Base-by-base conservation (phyloP, 2,329 filamentous ascomycete genomes). In the Fonsecaea erecta region DNA sequence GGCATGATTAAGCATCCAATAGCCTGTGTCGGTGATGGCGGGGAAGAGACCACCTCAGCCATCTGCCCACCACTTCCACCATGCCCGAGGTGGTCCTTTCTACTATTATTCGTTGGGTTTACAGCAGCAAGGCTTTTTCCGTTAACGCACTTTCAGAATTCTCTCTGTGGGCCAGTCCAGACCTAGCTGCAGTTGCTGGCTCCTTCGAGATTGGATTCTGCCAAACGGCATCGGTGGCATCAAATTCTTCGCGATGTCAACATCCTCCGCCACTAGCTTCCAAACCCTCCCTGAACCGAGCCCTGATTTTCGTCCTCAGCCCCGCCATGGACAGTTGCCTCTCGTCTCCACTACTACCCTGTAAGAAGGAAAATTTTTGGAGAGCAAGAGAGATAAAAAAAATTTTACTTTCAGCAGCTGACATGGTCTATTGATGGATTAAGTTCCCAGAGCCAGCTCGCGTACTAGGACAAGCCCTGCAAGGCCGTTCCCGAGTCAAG, bases 341-440 rank as follows among this genome's bases (percentile, higher is more conserved):
- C 43, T 18, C 43, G 43, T 48, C 43, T 48, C 43, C 43, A 48
- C 43, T 48, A 16, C 2, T 24, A 16, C 2, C n/a, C 40, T 46
- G 43, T 24, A 48, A 48, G 11, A 48, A 48, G 21, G 21, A 26
- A 48, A 48, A 1, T 48, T 48, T 48, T 48, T 9, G 40, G 40
- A 21, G 18, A n/a, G n/a, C n/a, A n/a, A n/a, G n/a, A 21, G 21
- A 34, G 32, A 48, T 14, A 16, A 26, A 48, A 48, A 48, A 24
- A 24, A 24, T 48, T 48, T 48, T 48, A 48, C 43, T 48, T 48
- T 14, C 43, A 48, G 21, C 43, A 48, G 43, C 43, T 48, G 43
- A 48, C 43, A 48, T 48, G 43, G 43, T 48, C 8, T 48, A 48
- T n/a, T n/a, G 37, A 40, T 48, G 43, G 43, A 48, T 48, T 48